phyloP scores from a whole-genome alignment of 2,329 filamentous ascomycete genomes.

The Cercospora sp. region DNA sequence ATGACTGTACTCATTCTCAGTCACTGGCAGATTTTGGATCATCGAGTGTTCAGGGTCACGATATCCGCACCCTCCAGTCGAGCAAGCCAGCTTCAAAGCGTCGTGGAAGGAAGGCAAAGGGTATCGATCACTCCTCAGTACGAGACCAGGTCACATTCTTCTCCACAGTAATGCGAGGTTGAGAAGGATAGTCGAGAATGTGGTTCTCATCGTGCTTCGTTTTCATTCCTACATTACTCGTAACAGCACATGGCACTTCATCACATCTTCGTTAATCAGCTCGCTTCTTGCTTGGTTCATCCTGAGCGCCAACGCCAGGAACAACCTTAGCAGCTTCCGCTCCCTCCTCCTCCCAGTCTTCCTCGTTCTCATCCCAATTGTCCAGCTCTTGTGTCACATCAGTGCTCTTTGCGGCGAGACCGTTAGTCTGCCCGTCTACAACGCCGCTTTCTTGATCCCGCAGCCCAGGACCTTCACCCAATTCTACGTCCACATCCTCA shows the following conservation, averaged over 20 bases:
- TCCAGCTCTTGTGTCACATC: conserved; percentile 79
- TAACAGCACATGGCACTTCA: conserved; percentile 13
- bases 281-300: conserved; percentile 45
- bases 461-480: conserved; percentile 60
- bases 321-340: conserved; percentile 35
- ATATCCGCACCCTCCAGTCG: neutral
- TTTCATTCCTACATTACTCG: conserved; percentile 13
- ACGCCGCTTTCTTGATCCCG: conserved; percentile 39
- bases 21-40: neutral
- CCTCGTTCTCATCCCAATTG: conserved; percentile 87
- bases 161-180: neutral
- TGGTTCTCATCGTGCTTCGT: neutral
- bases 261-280: conserved; percentile 40
- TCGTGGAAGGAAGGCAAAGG: neutral
- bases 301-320: conserved; percentile 28
- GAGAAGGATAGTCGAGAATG: neutral
- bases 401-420: conserved; percentile 56
- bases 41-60: neutral
- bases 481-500: conserved; percentile 68
- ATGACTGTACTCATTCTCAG: neutral
- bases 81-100: neutral
- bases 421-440: conserved; percentile 21
- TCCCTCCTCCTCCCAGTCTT: conserved; percentile 66
- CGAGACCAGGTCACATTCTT: neutral
- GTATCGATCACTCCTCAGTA: neutral